Base-by-base conservation (phyloP, 2,329 filamentous ascomycete species). In the Orbilia brochopaga region DNA sequence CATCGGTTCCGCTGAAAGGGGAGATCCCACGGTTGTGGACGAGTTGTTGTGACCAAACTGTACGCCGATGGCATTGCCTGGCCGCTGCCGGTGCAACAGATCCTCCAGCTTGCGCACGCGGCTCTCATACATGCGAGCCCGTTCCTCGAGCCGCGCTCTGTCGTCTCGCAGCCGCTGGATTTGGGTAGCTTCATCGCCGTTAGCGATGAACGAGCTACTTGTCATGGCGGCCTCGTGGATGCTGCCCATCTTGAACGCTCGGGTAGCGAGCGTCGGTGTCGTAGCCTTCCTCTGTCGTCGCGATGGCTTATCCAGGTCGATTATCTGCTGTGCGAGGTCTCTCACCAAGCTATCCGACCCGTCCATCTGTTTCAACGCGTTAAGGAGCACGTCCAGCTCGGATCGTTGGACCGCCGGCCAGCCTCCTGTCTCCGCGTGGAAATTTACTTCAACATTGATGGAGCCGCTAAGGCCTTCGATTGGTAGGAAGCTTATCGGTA, bases 91-190 rank as follows among this genome's bases (percentile, higher is more conserved):
- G 80, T 99, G 94, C 13, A 97, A 83, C 11, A 99, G 82, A 78
- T 97, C 93, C 80, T 99, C 94, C 0, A 99, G 83, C 73, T 94
- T 90, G 37, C 93, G 87, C 15, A 99, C 89, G 24, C 94, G 88
- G 77, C 92, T 97, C 78, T 94, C 90, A 1, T 90, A 90, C n/a
- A 89, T 90, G 79, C 86, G 90, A 23, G 93, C 80, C 77, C 87
- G 90, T 76, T 85, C 88, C 77, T 92, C 89, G 4, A 90, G 80
- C 76, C 87, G 90, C 1, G 82, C 80, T 77, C 96, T 97, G 70
- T 96, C 92, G 15, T 91, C 90, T 78, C 90, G 90, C n/a, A 97
- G 80, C 74, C 83, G 89, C 78, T 84, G 85, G 35, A 90, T 84
- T 73, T 92, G 82, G 8, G 69, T 73, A 5, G 61, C 69, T 30